phyloP scores from a whole-genome alignment of 2,329 filamentous ascomycete genomes.

The Diplodia corticola region DNA sequence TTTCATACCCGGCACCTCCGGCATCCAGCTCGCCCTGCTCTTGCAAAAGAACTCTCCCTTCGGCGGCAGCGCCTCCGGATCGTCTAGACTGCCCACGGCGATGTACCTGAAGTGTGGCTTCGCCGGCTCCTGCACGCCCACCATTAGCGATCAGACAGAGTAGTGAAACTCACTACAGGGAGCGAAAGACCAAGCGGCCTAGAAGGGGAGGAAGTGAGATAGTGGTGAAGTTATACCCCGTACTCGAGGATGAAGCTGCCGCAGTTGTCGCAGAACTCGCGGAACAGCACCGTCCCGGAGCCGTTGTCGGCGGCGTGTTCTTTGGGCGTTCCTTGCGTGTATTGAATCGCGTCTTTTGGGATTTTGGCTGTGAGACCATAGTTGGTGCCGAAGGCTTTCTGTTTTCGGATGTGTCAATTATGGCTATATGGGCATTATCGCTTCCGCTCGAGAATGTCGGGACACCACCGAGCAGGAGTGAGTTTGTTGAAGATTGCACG shows the following conservation, averaged over 20 bases:
- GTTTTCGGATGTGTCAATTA: not conserved
- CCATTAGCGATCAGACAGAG: not conserved
- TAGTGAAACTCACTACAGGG: not conserved
- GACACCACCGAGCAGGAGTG: not conserved
- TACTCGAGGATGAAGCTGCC: slow-evolving; percentile 56
- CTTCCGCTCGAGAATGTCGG: not conserved
- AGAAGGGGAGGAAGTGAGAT: not conserved
- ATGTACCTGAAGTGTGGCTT: slow-evolving; percentile 32
- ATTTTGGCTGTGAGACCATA: slow-evolving; percentile 57
- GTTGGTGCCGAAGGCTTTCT: slow-evolving; percentile 55
- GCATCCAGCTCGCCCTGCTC: slow-evolving; percentile 29
- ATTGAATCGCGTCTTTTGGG: slow-evolving; percentile 45
- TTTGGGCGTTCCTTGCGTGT: slow-evolving; percentile 36
- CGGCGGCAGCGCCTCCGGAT: slow-evolving; percentile 30
- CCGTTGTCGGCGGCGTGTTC: slow-evolving; percentile 54
- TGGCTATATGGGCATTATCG: not conserved
- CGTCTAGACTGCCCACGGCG: slow-evolving; percentile 30
- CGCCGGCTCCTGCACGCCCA: slow-evolving; percentile 26
- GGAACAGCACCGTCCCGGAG: slow-evolving; percentile 37
- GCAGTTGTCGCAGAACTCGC: slow-evolving; percentile 56
- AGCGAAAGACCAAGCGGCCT: not conserved
- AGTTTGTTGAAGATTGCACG: not conserved
- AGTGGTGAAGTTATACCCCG: slow-evolving; percentile 32
- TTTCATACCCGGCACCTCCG: slow-evolving; percentile 29
- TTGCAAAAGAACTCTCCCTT: slow-evolving; percentile 75